These are phyloP conservation scores for Aureoboletus auriporus DNA, from an alignment of 768 basidiomycete genomes.

Conservation along the genomic window DNA sequence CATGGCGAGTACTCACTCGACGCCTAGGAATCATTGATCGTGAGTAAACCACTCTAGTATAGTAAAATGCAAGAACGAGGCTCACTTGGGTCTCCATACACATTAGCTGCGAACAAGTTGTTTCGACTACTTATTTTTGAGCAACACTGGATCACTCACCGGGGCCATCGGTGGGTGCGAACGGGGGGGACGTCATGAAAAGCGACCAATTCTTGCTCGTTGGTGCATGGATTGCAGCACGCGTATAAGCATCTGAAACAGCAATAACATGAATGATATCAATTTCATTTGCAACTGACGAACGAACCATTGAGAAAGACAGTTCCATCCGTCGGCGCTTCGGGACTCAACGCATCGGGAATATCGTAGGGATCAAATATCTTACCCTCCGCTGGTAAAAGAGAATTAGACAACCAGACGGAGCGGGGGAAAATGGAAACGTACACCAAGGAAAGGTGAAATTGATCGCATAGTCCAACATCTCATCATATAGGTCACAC, in stretches of 20 bases:
- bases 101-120: slow-evolving; percentile 2
- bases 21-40: slow-evolving; percentile 17
- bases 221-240: slow-evolving; percentile 63
- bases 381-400: background rate
- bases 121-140: background rate
- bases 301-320: slow-evolving; percentile 52
- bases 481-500: slow-evolving; percentile 55
- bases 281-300: slow-evolving; percentile 39
- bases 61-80: background rate
- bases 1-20: slow-evolving; percentile 24
- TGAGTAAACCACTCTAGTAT: background rate
- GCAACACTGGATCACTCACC: slow-evolving; percentile 8
- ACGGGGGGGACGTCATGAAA: slow-evolving; percentile 16
- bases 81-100: slow-evolving; percentile 30
- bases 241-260: slow-evolving; percentile 43
- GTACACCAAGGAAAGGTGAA: slow-evolving; percentile 58
- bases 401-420: no score
- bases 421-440: background rate
- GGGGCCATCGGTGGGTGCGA: slow-evolving; percentile 3
- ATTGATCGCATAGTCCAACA: slow-evolving; percentile 65
- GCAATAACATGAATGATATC: slow-evolving; percentile 34
- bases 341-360: slow-evolving; percentile 40
- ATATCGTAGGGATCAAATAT: slow-evolving; percentile 46
- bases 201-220: slow-evolving; percentile 47
- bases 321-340: slow-evolving; percentile 41